Base-by-base conservation (phyloP, 228 moss, liverwort and hornwort genomes). In the Sphagnum magellanicum region DNA sequence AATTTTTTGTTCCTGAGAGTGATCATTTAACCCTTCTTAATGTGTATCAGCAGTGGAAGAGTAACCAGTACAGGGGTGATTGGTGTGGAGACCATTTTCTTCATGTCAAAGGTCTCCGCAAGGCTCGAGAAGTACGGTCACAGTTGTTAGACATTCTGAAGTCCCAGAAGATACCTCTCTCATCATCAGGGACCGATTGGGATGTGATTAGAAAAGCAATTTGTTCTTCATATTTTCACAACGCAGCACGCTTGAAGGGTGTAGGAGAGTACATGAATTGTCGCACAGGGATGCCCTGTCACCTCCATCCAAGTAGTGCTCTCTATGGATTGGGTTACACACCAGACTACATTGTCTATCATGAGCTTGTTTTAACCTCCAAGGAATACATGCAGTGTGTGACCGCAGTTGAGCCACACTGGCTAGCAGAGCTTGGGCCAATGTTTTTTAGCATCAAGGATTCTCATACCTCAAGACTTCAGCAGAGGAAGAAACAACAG, bases 341-440 rank as follows among this genome's bases (percentile, higher is more conserved):
- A n/a, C 98, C 98, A 13, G 94, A 98, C 68, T 98, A 94, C 55
- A 90, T 94, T 50, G 94, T 94, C 46, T 94, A 94, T 70, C 98
- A 98, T 61, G 98, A 98, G 80, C 79, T 98, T 72, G 81, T 94
- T 52, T 81, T 98, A 50, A 94, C 98, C 4, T 91, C 85, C 13
- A 98, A 94, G 74, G 93, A 98, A 78, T 98, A 93, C 60, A 98
- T 98, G 98, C 94, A 94, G 73, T 92, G 90, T 68, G 98, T 98
- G 62, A 94, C 94, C 58, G 92, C 94, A 17, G 94, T 98, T 10
- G 98, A 98, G 75, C 93, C 98, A 49, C 91, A 98, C 72, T 98
- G 98, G 98, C 87, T 98, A 49, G 98, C 94, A 53, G 98, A 93
- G 81, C 88, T 98, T 16, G 98, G 93, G 17, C 93, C 98, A 15